These are phyloP conservation scores for Pachysolen tannophilus DNA, from an alignment of 805 yeast species.

Conservation along the genomic window DNA sequence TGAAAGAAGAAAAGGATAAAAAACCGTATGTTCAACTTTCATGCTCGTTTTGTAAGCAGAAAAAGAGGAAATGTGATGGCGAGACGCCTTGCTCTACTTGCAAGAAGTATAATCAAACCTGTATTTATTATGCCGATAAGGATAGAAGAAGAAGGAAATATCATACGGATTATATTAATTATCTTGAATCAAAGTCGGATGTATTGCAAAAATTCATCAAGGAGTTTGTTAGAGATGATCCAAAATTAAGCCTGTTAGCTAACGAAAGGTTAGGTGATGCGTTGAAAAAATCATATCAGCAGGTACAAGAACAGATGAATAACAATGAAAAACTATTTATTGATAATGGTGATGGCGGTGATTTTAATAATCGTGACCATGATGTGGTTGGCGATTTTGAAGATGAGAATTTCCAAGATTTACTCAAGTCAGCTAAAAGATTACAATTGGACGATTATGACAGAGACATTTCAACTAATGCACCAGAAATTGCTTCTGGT, in stretches of 20 bases:
- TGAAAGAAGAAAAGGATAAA: too few relatives aligned
- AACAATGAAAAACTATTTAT: slow-evolving; percentile 6
- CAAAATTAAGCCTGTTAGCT: slow-evolving; percentile 8
- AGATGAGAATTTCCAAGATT: too few relatives aligned
- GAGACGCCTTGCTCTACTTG: slow-evolving; percentile 18
- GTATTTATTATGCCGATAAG: slow-evolving; percentile 15
- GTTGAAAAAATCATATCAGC: neutral
- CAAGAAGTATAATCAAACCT: slow-evolving; percentile 11
- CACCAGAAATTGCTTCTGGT: neutral
- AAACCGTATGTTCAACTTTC: slow-evolving; percentile 5
- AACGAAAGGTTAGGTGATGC: slow-evolving; percentile 5
- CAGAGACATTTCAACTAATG: neutral
- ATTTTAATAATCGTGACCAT: neutral
- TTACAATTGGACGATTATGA: slow-evolving; percentile 8
- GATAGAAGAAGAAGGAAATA: slow-evolving; percentile 26
- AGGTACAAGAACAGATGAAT: neutral
- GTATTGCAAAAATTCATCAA: slow-evolving; percentile 16
- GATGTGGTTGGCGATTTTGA: too few relatives aligned
- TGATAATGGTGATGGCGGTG: slow-evolving; percentile 7
- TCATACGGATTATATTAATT: slow-evolving; percentile 23
- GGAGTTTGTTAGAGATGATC: slow-evolving; percentile 16
- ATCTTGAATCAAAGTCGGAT: slow-evolving; percentile 17
- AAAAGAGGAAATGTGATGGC: slow-evolving; percentile 18
- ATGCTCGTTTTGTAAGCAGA: slow-evolving; percentile 14
- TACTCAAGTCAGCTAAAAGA: too few relatives aligned